Evolutionary conservation across 2,329 filamentous ascomycete genomes (phyloP), one percentile per base, ranked within the genome.

Genomic region (Mycosphaerella sp.): DNA sequence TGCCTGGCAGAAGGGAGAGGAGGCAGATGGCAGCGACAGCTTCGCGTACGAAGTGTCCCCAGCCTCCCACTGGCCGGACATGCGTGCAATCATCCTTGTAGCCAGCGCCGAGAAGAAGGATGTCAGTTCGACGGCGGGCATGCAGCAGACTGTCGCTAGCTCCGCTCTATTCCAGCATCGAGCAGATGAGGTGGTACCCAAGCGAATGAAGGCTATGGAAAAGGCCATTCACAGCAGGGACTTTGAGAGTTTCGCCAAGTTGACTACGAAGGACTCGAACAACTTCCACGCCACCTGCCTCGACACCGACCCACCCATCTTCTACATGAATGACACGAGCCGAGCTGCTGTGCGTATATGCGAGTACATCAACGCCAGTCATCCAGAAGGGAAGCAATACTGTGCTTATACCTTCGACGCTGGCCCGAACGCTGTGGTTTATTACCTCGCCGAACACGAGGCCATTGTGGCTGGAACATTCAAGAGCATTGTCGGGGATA

Each of bases 331-430:
- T 72, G 93, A 98, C 68, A 84, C 91, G 13, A 91, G 86, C 16
- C 78, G 86, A 34, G 89, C 91, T 1, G 89, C 91, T 5, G 88
- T 98, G 54, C 80, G 88, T 46, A 83, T 89, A 13, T 90, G 96
- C 27, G 89, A 98, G 74, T 79, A 84, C 61, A 87, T 97, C 73
- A 98, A 98, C 67, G 77, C 78, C 48, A 78, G 79, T 18, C 54
- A 55, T 21, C 52, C 55, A 4, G 88, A 86, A 4, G 89, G 88
- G 48, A 85, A 82, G 72, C 84, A 80, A 0, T 79, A 97, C 14
- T 89, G 88, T 3, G 93, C 93, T 3, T 98, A 98, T 71, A 98
- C 93, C 0, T 98, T 97, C 65, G 93, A 98, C 67, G 93, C 93
- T 0, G 93, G 93, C 46, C 93, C 93, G 49, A 98, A 98, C 72